Evolutionary conservation across 176 grass and related monocot genomes (phyloP), one percentile per base, ranked within the genome.

Genomic region (Cenchrus fungigraminus): DNA sequence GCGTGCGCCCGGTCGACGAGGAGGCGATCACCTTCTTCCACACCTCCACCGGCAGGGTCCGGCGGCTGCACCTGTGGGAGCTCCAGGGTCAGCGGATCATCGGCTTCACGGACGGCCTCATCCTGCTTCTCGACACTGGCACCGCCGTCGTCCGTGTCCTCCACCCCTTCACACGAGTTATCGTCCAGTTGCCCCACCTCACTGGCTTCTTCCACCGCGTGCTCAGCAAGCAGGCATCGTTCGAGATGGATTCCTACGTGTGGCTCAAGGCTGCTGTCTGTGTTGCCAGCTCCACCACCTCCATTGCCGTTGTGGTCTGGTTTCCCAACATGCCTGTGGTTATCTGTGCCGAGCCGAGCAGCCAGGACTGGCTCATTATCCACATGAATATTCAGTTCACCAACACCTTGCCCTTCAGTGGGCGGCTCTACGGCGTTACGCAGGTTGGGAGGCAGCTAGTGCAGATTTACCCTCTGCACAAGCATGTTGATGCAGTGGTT

Each of bases 281-380:
- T 40, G 37, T 40, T 40, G 37, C 37, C 37, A 40, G 37, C 34
- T 3, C 2, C 22, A 3, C 42, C 15, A 28, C 44, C 64, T 79
- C 68, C 75, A 78, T 84, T 12, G 65, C 68, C 2, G 76, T 85
- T 9, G 34, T 85, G 4, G 1, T 89, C 51, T 76, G 52, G 76
- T 85, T 72, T 13, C 65, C 14, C 4, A 45, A 56, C 31, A 29
- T 15, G 51, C 32, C 69, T 2, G 0, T 34, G 4, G 28, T 84
- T 34, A 71, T 83, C 42, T 68, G 68, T n/a, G 52, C 74, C 3
- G 70, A 63, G 47, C 74, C 87, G 1, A 61, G 65, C 2, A 17
- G 40, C 58, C 34, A 55, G 49, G 4, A 3, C 4, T 86, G 83
- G 88, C 12, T 5, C 29, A 5, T 19, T 5, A 31, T 86, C 25